Evolutionary conservation across 2,329 filamentous ascomycete species (phyloP).

Genomic region (Trichoderma cornu-damae): DNA sequence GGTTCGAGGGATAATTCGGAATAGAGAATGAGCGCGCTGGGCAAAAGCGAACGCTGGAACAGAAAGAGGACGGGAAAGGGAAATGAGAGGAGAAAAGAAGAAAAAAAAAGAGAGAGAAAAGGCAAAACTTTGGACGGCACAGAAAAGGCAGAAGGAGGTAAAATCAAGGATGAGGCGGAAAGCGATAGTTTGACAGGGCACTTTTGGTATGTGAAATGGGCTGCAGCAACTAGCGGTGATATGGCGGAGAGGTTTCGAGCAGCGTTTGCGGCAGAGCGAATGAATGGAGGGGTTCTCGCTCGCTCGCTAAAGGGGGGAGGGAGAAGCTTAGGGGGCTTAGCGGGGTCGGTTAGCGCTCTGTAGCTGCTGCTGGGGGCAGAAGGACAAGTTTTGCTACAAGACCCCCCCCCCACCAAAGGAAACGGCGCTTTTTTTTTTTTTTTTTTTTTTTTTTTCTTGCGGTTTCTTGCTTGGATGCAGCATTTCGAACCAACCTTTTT

Average conservation of each 20-base stretch:
- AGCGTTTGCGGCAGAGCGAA: background rate
- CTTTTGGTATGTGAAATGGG: background rate
- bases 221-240: conserved; percentile 10
- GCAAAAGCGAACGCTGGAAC: background rate
- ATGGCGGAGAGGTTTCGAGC: background rate
- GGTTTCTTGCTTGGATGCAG: conserved; percentile 6
- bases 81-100: background rate
- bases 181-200: background rate
- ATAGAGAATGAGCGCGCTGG: background rate
- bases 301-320: background rate
- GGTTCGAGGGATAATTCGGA: background rate
- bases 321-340: conserved; percentile 10
- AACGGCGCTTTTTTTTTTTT: too few relatives aligned
- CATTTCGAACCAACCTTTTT: background rate
- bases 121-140: too few relatives aligned
- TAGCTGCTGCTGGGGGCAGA: background rate
- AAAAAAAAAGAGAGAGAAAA: background rate
- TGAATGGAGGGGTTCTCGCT: conserved; percentile 13
- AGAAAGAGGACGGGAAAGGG: too few relatives aligned
- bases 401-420: too few relatives aligned
- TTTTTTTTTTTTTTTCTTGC: background rate
- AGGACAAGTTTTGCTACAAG: background rate
- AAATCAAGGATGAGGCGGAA: conserved; percentile 2
- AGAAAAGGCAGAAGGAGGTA: background rate
- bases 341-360: conserved; percentile 9